Percentiles rank a stretch among this genome's conserved stretches.
Conservation (phyloP, 78 protist species). For the Andalucia godoyi region DNA sequence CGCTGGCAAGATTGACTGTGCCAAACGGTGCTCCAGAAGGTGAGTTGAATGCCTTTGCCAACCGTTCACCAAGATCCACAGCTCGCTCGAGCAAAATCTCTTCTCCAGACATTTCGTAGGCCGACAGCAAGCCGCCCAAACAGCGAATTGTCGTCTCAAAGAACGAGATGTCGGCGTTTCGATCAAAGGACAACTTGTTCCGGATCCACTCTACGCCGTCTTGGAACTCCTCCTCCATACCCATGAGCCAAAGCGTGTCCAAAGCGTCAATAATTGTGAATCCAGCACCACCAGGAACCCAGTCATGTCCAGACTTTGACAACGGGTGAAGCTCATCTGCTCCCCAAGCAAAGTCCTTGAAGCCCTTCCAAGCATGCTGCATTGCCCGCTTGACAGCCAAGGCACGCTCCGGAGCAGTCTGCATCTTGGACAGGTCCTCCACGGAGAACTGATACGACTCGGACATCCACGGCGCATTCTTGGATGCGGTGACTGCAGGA, state of each 20-base stretch:
- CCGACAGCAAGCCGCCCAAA: slow-evolving; percentile 19
- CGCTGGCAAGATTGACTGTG: slow-evolving; percentile 1
- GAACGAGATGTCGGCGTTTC: background rate
- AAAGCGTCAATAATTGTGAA: slow-evolving; percentile 53
- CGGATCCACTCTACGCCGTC: slow-evolving; percentile 29
- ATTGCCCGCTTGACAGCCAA: too few species aligned
- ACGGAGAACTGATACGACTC: too few species aligned
- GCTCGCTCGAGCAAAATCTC: slow-evolving; percentile 14
- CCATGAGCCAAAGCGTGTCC: slow-evolving; percentile 57
- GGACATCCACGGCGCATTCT: too few species aligned
- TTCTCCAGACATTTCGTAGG: slow-evolving; percentile 14
- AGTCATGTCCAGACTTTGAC: slow-evolving; percentile 7
- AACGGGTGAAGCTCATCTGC: slow-evolving; percentile 47
- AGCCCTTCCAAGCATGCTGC: slow-evolving; percentile 47
- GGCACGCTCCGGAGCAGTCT: too few species aligned
- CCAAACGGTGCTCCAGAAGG: background rate
- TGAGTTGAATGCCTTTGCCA: background rate
- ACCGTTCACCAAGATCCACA: background rate
- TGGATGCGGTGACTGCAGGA: too few species aligned
- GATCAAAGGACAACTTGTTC: background rate
- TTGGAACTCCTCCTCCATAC: slow-evolving; percentile 26
- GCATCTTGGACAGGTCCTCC: too few species aligned
- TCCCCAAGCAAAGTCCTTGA: slow-evolving; percentile 61
- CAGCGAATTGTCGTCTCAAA: slow-evolving; percentile 27
- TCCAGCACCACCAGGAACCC: slow-evolving; percentile 33